Evolutionary conservation across 1,284 basidiomycete genomes (phyloP).

Genomic region (Baeospora myosura): DNA sequence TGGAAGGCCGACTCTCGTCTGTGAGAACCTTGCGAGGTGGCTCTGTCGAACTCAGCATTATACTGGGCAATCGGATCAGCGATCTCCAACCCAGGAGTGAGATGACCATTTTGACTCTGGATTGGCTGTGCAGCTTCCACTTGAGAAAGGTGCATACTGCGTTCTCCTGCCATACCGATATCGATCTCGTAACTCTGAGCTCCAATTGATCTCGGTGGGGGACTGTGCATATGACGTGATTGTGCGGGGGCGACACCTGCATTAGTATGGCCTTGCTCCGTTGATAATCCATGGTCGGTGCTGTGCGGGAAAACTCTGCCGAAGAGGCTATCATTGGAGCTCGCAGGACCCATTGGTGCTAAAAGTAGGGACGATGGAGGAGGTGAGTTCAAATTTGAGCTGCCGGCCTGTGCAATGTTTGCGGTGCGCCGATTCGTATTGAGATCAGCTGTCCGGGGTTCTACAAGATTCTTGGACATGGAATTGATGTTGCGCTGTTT

Average conservation of each 20-base stretch:
- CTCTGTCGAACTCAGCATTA: neutral
- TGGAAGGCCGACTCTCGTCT: conserved; percentile 1
- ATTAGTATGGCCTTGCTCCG: no score
- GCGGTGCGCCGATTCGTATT: no score
- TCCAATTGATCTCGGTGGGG: no score
- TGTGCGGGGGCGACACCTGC: no score
- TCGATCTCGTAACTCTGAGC: conserved; percentile 1
- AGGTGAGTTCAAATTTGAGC: no score
- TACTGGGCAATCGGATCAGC: neutral
- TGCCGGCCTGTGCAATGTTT: no score
- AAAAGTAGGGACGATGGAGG: no score
- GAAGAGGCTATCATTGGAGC: no score
- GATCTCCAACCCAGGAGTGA: neutral
- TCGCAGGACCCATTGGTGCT: no score
- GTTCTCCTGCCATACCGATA: conserved; percentile 11
- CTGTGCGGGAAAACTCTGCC: no score
- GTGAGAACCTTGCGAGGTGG: neutral
- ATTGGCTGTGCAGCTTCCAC: neutral
- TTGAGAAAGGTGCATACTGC: conserved; percentile 1
- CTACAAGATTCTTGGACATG: conserved; percentile 1
- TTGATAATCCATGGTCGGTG: no score
- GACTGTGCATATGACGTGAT: no score
- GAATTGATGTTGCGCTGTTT: conserved; percentile 1
- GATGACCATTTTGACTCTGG: neutral
- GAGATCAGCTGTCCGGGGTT: neutral